Percentiles rank a stretch among this genome's conserved stretches.
Conservation (phyloP, 2,329 filamentous ascomycete species). For the Seiridium cupressi region DNA sequence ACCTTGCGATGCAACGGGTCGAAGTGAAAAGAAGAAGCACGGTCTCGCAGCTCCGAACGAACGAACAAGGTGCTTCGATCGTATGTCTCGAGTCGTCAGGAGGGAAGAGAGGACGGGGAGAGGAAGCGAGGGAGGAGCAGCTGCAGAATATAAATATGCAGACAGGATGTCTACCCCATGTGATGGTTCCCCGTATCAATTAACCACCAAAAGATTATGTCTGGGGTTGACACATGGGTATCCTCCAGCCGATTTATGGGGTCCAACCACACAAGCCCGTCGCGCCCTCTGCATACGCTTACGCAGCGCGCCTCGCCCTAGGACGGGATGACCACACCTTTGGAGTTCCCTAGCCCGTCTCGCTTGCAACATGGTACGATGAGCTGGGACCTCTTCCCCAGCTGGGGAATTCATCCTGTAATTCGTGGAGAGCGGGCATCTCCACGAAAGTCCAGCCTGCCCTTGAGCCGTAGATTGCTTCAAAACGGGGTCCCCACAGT, state of each 20-base stretch:
- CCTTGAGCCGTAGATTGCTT: neutral
- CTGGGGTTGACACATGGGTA: neutral
- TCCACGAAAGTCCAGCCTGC: neutral
- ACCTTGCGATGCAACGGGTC: neutral
- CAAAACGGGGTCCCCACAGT: neutral
- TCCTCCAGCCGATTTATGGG: neutral
- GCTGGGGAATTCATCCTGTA: neutral
- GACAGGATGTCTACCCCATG: neutral
- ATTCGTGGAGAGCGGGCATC: neutral
- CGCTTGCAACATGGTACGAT: conserved; percentile 1
- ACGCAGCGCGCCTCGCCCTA: neutral
- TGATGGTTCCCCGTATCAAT: neutral
- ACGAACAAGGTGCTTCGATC: neutral
- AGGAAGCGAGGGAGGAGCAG: neutral
- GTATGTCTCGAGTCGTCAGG: neutral
- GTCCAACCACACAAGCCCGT: neutral
- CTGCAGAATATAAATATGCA: conserved; percentile 1
- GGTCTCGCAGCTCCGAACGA: neutral
- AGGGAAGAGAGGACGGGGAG: neutral
- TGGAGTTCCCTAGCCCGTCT: neutral
- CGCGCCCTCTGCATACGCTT: neutral
- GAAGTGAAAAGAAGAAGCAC: neutral
- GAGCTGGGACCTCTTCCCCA: neutral
- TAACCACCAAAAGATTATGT: neutral
- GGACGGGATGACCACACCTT: neutral